Evolutionary conservation across 768 basidiomycete genomes (phyloP), one percentile per base, ranked within the genome.

Genomic region (Psilocybe azurescens): DNA sequence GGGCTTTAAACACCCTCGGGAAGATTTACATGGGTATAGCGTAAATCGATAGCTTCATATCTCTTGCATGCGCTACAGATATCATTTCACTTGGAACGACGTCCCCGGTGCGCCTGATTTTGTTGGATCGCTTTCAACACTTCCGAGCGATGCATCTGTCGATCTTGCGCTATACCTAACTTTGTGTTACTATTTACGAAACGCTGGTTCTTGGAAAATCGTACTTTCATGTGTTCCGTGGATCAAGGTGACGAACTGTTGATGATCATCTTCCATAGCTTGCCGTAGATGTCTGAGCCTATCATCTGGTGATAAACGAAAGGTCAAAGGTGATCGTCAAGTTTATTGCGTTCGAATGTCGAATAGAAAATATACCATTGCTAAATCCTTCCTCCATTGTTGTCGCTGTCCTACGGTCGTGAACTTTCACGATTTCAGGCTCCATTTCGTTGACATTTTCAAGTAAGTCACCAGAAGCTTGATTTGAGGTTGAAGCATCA

Each of bases 181-280:
- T 13, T 14, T 48, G 11, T 29, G 16, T 61, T 30, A 51, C 16
- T 24, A 28, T 7, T n/a, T 28, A n/a, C 28, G 10, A 53, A n/a
- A 11, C 18, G 29, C 6, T 10, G 4, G n/a, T 36, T 11, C 38
- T 33, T 13, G 10, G 38, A 44, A 5, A 28, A 53, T 54, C 55
- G 5, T 61, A 61, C 61, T 48, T 48, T 61, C 41, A 47, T 63
- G 51, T 14, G 53, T 58, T 51, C 53, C 44, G n/a, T 55, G 32
- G 14, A 58, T 59, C 11, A 53, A 58, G 10, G 39, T 20, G 50
- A 59, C 44, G 33, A 36, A 36, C 11, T 36, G 33, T 11, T 36
- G 50, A 50, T 51, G 61, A 48, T 58, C 58, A 44, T 66, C 59
- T 33, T 61, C 51, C 18, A 60, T 36, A n/a, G 56, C 53, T 33